Conservation (phyloP, 2,329 filamentous ascomycete genomes). For the Talaromyces pinophilus region DNA sequence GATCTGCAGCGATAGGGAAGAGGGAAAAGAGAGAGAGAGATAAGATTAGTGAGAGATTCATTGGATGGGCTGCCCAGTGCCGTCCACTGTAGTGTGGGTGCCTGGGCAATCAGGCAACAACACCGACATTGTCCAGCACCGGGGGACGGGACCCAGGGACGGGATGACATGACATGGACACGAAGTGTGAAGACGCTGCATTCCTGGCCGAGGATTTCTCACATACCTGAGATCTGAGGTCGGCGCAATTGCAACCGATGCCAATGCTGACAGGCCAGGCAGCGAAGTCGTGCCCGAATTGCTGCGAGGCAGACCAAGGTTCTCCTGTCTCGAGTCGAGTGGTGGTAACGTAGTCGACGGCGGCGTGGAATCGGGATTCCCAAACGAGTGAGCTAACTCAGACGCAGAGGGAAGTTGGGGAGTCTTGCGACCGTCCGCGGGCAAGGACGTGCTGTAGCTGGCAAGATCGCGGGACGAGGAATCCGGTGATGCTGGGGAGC, state of each 20-base stretch:
- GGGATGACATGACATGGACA: neutral
- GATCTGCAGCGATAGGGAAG: conserved; percentile 21
- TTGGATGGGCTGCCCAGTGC: neutral
- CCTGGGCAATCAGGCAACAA: conserved; percentile 18
- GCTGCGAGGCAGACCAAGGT: conserved; percentile 28
- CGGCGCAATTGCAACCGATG: conserved; percentile 57
- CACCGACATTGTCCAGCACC: neutral
- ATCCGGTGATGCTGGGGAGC: conserved; percentile 50
- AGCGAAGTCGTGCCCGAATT: conserved; percentile 48
- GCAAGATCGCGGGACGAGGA: conserved; percentile 37
- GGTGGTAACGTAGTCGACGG: conserved; percentile 42
- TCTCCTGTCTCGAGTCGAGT: conserved; percentile 34
- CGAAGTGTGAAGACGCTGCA: neutral
- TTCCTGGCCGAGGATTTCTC: conserved; percentile 9
- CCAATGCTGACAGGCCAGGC: conserved; percentile 61
- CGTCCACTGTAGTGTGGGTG: neutral
- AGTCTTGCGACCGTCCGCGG: conserved; percentile 50
- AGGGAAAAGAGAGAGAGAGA: conserved; percentile 6
- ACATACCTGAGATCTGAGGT: conserved; percentile 55
- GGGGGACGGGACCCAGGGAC: neutral
- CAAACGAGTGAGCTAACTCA: conserved; percentile 54
- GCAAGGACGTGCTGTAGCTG: conserved; percentile 42
- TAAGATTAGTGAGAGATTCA: conserved; percentile 5
- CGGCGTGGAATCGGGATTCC: conserved; percentile 55
- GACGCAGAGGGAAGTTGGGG: conserved; percentile 47